Conservation (phyloP, 345 rosid species). For the Aquilaria yunnanensis region DNA sequence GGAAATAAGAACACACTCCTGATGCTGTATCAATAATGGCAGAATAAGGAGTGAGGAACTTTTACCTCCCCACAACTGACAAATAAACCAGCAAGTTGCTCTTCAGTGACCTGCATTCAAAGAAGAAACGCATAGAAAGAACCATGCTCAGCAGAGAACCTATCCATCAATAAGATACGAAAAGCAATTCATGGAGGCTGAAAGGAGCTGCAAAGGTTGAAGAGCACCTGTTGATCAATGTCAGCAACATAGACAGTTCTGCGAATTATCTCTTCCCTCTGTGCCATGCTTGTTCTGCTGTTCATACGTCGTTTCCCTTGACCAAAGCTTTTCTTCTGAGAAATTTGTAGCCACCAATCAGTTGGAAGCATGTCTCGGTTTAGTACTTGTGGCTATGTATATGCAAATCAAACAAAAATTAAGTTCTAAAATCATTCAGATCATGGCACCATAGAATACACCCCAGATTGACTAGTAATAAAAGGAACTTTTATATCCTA, state of each 20-base stretch:
- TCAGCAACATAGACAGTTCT: slow-evolving; percentile 93
- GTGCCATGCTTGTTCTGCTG: slow-evolving; percentile 82
- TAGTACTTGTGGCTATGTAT: too few relatives aligned
- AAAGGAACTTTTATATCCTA: too few relatives aligned
- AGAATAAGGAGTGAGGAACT: slow-evolving; percentile 12
- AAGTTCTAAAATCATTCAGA: too few relatives aligned
- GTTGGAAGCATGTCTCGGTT: not conserved
- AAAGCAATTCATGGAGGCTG: not conserved
- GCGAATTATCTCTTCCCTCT: slow-evolving; percentile 75
- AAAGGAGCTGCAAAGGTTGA: slow-evolving; percentile 7
- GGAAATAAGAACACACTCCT: slow-evolving; percentile 1
- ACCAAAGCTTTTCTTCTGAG: slow-evolving; percentile 59
- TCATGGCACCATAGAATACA: too few relatives aligned
- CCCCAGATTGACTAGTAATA: too few relatives aligned
- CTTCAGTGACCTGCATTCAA: slow-evolving; percentile 74
- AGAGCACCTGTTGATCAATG: slow-evolving; percentile 86
- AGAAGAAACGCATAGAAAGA: slow-evolving; percentile 5
- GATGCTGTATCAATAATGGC: not conserved
- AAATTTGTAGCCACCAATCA: slow-evolving; percentile 16
- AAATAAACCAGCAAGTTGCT: slow-evolving; percentile 92
- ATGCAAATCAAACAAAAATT: too few relatives aligned
- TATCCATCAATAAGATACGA: not conserved
- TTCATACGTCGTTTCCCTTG: slow-evolving; percentile 75
- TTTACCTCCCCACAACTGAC: slow-evolving; percentile 77
- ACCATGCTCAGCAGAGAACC: not conserved